These are phyloP conservation scores for Mycena crocata DNA, from an alignment of 768 basidiomycete genomes.

Conservation along the genomic window DNA sequence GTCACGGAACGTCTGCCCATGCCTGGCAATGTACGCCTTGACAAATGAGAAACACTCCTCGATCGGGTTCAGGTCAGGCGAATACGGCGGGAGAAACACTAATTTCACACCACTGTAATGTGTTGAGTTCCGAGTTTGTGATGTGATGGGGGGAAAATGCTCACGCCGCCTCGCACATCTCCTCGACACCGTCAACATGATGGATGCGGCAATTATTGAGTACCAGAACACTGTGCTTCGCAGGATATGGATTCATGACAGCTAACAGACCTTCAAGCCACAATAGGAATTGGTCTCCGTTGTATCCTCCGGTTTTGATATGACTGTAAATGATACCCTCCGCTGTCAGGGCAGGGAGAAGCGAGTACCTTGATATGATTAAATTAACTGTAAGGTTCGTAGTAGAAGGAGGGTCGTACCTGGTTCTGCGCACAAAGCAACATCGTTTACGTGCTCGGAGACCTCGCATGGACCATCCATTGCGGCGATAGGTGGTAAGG, in stretches of 20 bases:
- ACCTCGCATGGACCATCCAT: constrained; percentile 26
- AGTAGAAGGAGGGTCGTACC: constrained; percentile 13
- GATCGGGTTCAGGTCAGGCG: constrained; percentile 28
- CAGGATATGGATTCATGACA: no score
- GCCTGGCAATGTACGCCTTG: constrained; percentile 39
- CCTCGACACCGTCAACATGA: neutral
- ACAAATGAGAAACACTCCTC: constrained; percentile 29
- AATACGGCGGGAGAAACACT: constrained; percentile 18
- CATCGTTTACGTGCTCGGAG: constrained; percentile 22
- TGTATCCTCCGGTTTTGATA: constrained; percentile 29
- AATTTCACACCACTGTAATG: neutral
- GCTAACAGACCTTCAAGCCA: neutral
- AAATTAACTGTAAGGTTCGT: no score
- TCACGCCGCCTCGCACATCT: constrained; percentile 4
- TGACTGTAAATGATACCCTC: constrained; percentile 35
- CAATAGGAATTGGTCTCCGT: constrained; percentile 26
- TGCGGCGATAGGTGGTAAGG: constrained; percentile 29
- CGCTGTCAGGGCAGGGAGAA: constrained; percentile 29
- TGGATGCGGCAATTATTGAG: no score
- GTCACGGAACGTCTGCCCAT: constrained; percentile 23
- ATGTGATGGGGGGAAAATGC: neutral
- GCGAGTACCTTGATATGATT: constrained; percentile 26
- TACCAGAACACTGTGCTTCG: neutral
- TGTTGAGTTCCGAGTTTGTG: neutral
- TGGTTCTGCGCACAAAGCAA: constrained; percentile 27